Evolutionary conservation across 208 protist genomes (phyloP).

Genomic region (Acanthamoeba lenticulata): DNA sequence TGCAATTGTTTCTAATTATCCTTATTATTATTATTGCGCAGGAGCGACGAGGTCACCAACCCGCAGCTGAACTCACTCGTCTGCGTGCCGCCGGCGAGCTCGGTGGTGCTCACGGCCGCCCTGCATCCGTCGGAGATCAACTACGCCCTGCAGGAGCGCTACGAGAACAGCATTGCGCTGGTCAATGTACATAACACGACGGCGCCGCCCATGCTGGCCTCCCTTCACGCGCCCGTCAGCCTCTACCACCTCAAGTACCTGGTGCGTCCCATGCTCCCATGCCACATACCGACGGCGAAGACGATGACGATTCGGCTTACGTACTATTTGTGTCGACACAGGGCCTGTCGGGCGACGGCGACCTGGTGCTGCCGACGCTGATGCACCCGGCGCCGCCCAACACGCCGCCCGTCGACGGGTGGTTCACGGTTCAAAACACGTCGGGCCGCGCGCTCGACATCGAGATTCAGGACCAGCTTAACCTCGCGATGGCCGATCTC

Average conservation of each 20-base stretch:
- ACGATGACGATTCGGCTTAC: not conserved
- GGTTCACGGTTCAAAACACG: constrained; percentile 58
- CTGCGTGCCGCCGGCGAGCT: not conserved
- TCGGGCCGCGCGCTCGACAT: constrained; percentile 20
- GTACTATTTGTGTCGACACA: not conserved
- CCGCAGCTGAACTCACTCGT: not conserved
- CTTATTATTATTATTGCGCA: not conserved
- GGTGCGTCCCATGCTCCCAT: not conserved
- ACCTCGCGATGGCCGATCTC: constrained; percentile 57
- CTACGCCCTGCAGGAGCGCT: not conserved
- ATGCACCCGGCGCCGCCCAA: constrained; percentile 55
- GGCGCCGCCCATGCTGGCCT: not conserved
- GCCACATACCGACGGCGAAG: not conserved
- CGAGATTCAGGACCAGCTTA: constrained; percentile 46
- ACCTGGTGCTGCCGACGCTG: constrained; percentile 30
- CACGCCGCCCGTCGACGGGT: constrained; percentile 29
- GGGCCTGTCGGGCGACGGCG: constrained; percentile 36
- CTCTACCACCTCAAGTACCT: constrained; percentile 61
- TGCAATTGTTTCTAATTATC: not conserved
- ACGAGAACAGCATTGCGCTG: not conserved
- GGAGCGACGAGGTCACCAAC: not conserved
- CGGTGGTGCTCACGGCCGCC: not conserved
- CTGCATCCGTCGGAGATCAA: constrained; percentile 49
- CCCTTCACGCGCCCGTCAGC: not conserved
- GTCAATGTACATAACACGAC: constrained; percentile 51